Conservation (phyloP, 371 early-diverging fungal genomes). For the Circinella umbellata region DNA sequence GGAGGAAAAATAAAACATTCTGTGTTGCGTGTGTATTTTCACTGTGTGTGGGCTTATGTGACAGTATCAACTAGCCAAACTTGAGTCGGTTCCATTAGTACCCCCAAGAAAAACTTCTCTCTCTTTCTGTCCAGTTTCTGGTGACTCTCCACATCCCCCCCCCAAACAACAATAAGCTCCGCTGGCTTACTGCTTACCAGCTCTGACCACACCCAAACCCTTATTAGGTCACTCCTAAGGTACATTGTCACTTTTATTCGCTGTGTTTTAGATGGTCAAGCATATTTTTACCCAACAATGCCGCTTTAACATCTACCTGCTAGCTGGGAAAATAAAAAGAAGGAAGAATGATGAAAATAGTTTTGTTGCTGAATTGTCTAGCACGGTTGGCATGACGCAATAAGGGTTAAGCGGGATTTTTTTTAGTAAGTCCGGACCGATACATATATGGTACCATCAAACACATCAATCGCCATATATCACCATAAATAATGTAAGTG, state of each 20-base stretch:
- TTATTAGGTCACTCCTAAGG: neutral
- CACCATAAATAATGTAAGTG: no score
- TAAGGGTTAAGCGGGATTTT: no score
- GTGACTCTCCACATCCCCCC: neutral
- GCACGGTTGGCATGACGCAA: no score
- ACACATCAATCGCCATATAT: no score
- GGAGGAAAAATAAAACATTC: neutral
- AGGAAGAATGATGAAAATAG: no score
- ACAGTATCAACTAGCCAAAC: neutral
- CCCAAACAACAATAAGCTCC: constrained; percentile 1
- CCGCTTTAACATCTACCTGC: neutral
- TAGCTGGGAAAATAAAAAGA: no score
- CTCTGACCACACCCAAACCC: neutral
- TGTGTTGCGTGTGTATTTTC: neutral
- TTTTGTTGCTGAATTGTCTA: no score
- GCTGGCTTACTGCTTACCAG: neutral
- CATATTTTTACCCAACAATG: neutral
- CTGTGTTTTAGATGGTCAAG: constrained; percentile 8
- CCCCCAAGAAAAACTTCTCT: neutral
- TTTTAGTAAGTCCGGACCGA: no score
- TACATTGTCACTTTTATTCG: neutral
- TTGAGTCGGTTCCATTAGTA: neutral
- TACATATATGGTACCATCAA: no score
- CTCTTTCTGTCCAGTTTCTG: no score
- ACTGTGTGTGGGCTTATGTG: neutral